Percentiles rank a stretch among this genome's conserved stretches.
These are phyloP conservation scores for Protomyces arabidopsidicola DNA, from an alignment of 1,139 yeast species.

Conservation along the genomic window DNA sequence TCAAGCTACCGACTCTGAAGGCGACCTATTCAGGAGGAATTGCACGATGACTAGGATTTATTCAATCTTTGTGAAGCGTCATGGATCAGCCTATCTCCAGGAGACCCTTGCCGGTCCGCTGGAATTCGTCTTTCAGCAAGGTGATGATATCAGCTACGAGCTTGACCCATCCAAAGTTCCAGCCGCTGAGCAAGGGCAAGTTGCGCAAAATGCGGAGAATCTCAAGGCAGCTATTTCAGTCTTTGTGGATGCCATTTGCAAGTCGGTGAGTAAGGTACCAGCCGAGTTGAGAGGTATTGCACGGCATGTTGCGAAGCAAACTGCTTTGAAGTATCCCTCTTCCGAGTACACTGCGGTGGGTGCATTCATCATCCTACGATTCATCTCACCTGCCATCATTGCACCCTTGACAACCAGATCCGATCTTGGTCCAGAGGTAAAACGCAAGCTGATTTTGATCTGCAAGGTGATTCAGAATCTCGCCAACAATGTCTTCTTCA, in stretches of 20 bases:
- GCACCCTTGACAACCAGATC: not conserved
- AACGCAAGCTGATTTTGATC: constrained; percentile 13
- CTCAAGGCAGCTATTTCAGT: constrained; percentile 1
- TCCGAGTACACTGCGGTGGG: constrained; percentile 12
- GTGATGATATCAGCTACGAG: constrained; percentile 7
- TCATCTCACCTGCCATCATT: constrained; percentile 15
- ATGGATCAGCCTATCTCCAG: not conserved
- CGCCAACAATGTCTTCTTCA: constrained; percentile 20
- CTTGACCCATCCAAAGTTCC: constrained; percentile 1
- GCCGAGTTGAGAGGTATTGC: not conserved
- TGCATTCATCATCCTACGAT: constrained; percentile 6
- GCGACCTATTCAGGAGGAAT: constrained; percentile 16
- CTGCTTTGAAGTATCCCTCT: constrained; percentile 11
- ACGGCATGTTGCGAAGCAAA: not conserved
- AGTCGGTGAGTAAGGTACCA: not conserved
- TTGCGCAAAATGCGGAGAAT: not conserved
- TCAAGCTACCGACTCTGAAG: constrained; percentile 5
- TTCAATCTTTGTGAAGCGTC: constrained; percentile 2
- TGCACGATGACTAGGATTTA: constrained; percentile 11
- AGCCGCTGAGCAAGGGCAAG: not conserved
- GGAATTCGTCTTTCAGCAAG: not conserved
- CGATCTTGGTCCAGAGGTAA: not conserved
- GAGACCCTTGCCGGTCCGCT: constrained; percentile 3
- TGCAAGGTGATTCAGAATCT: constrained; percentile 15
- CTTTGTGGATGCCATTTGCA: constrained; percentile 19